Base-by-base conservation (phyloP, 805 yeast species). In the Danielia oregonensis region DNA sequence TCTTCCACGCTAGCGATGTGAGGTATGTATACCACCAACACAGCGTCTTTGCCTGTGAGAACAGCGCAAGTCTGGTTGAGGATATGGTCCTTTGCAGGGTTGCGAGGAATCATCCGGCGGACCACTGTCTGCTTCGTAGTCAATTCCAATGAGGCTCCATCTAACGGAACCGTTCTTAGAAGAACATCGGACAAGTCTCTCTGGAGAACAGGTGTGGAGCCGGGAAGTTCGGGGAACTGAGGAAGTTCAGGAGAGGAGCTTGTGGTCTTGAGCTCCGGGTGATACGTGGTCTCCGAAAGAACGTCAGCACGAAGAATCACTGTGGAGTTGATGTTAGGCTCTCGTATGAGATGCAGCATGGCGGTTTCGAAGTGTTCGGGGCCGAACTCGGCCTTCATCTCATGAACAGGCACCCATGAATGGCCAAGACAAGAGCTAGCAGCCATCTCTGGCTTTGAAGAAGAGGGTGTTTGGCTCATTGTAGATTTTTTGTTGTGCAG, bases 281-380 rank as follows among this genome's bases (percentile, higher is more conserved):
- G 68, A 49, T 66, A 77, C 5, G 50, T 58, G 36, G 62, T 63
- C 45, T 79, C 82, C 28, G 67, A 65, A 29, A 85, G 54, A 16
- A 88, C 77, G 59, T 91, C 97, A 0, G 97, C 95, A 46, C 97
- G 66, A 59, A 91, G 65, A 22, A 89, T 83, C 23, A 87, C 93
- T 0, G 96, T 84, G 8, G 97, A 89, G 61, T 89, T 91, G 60
- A 87, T 84, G 54, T 88, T 85, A 12, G 96, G 96, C 44, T 86
- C 86, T 39, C 73, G 70, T 35, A 87, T 83, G 40, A 87, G 68
- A 56, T 86, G 85, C 28, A 74, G 59, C 89, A 87, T 82, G 5
- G 96, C 96, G 3, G 63, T 62, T 36, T 77, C 79, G 51, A 80
- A 87, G 59, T 87, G 86, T 4, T 55, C 57, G 10, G 66, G 51